These are phyloP conservation scores for Pelargonium myrrhifolium DNA, from an alignment of 441 rosid genomes.

Conservation along the genomic window DNA sequence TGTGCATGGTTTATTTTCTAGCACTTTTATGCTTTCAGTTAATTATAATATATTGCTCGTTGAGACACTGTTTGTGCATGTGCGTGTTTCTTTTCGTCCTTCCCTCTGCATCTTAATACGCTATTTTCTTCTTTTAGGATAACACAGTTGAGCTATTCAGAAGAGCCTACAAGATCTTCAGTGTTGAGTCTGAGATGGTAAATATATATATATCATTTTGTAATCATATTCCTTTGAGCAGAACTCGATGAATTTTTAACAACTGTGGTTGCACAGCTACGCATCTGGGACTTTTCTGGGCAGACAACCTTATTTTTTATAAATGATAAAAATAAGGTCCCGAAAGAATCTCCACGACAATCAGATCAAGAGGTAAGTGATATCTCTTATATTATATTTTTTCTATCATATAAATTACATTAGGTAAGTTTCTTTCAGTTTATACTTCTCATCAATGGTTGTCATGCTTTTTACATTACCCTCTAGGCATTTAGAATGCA, in stretches of 20 bases:
- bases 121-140: constrained; percentile 31
- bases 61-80: neutral
- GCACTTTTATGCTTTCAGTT: constrained; percentile 5
- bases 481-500: neutral
- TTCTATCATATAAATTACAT: neutral
- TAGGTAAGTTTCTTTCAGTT: neutral
- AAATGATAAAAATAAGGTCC: constrained; percentile 39
- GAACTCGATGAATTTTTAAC: constrained; percentile 17
- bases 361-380: constrained; percentile 58
- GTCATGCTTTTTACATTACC: constrained; percentile 3
- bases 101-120: constrained; percentile 16
- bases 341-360: constrained; percentile 40
- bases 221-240: constrained; percentile 3
- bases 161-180: constrained; percentile 77
- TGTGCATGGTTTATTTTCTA: constrained; percentile 5
- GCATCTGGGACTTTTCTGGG: constrained; percentile 75
- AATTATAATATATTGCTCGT: neutral
- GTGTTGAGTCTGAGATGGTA: constrained; percentile 60
- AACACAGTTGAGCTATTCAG: constrained; percentile 59
- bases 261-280: constrained; percentile 39
- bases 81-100: constrained; percentile 8
- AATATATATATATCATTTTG: constrained; percentile 18
- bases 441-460: neutral
- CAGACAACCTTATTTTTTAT: constrained; percentile 45
- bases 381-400: neutral